phyloP scores from a whole-genome alignment of 768 basidiomycete genomes.

The Gyrodon lividus region DNA sequence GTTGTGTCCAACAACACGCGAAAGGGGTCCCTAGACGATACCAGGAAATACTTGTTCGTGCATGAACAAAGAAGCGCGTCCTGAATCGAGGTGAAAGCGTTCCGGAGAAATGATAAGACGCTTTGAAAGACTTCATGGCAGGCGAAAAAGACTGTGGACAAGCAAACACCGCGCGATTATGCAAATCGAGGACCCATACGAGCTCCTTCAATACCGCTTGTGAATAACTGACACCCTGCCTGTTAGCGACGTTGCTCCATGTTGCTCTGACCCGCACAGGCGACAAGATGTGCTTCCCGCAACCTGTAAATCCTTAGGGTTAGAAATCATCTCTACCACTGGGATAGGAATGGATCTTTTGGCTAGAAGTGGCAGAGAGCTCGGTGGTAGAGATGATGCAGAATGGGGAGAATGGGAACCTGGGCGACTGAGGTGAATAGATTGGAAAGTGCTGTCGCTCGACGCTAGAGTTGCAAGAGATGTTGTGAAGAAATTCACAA shows the following conservation, averaged over 20 bases:
- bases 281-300: conserved; percentile 27
- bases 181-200: conserved; percentile 7
- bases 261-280: conserved; percentile 24
- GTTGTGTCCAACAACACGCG: conserved; percentile 16
- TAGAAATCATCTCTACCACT: conserved; percentile 47
- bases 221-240: conserved; percentile 10
- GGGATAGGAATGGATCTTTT: conserved; percentile 48
- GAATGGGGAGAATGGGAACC: conserved; percentile 37
- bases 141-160: conserved; percentile 24
- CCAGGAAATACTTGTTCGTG: conserved; percentile 50
- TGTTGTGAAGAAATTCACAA: neutral
- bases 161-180: conserved; percentile 12
- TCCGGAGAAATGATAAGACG: conserved; percentile 52
- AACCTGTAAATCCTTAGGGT: conserved; percentile 53
- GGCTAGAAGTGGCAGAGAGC: conserved; percentile 41
- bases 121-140: conserved; percentile 39
- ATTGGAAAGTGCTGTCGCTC: conserved; percentile 19
- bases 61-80: conserved; percentile 12
- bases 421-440: conserved; percentile 44
- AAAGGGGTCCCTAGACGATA: conserved; percentile 53
- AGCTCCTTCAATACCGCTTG: conserved; percentile 1
- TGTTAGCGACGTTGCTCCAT: conserved; percentile 20
- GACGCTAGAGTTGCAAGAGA: conserved; percentile 7
- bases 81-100: conserved; percentile 37
- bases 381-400: conserved; percentile 29